Conservation (phyloP, 2,329 filamentous ascomycete genomes). For the Paecilomyces dactylethromorphus region DNA sequence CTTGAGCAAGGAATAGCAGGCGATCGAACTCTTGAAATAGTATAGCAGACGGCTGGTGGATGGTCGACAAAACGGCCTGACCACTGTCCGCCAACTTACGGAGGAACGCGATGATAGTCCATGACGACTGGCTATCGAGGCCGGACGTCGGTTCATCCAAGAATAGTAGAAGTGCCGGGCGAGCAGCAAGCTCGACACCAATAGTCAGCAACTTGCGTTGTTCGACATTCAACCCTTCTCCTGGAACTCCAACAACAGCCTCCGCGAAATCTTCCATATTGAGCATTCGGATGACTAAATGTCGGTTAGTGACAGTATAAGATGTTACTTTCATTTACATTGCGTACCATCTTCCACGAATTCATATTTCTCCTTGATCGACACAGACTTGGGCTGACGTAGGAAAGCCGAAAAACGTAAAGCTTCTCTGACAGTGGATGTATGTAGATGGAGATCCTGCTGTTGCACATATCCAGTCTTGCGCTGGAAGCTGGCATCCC, state of each 20-base stretch:
- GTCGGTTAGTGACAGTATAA: not conserved
- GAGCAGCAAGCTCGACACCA: constrained; percentile 86
- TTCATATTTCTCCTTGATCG: constrained; percentile 66
- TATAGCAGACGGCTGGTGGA: constrained; percentile 87
- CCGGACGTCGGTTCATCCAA: constrained; percentile 90
- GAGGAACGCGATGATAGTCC: constrained; percentile 77
- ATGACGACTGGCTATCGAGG: constrained; percentile 83
- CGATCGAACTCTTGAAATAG: constrained; percentile 76
- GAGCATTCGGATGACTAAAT: constrained; percentile 68
- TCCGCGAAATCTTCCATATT: constrained; percentile 87
- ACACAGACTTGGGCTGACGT: constrained; percentile 67
- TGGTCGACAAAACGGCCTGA: constrained; percentile 85
- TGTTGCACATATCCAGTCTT: constrained; percentile 64
- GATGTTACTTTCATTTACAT: not conserved
- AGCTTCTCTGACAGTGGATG: constrained; percentile 79
- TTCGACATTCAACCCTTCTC: constrained; percentile 62
- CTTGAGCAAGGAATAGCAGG: constrained; percentile 55
- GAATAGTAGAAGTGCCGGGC: constrained; percentile 78
- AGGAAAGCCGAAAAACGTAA: constrained; percentile 77
- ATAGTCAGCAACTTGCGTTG: constrained; percentile 73
- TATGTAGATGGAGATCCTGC: constrained; percentile 71
- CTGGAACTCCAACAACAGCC: constrained; percentile 78
- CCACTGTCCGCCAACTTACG: constrained; percentile 81
- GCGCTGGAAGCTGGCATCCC: constrained; percentile 54
- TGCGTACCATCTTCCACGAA: constrained; percentile 66